Percentiles rank a stretch among this genome's conserved stretches.
Conservation (phyloP, 2,329 filamentous ascomycete species). For the Elsinoe ampelina region DNA sequence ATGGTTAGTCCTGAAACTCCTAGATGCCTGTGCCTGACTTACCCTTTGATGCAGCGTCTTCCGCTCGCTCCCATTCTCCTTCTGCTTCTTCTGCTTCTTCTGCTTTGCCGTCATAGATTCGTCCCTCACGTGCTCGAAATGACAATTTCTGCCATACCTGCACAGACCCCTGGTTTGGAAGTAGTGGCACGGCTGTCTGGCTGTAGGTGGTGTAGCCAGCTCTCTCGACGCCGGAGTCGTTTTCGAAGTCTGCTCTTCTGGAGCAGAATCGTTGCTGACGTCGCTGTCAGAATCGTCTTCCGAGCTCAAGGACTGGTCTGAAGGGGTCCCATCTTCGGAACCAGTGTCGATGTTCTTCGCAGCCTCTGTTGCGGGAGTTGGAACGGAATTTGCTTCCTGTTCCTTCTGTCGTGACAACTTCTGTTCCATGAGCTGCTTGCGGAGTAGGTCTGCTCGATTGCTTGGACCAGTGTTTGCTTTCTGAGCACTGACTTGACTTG, state of each 20-base stretch:
- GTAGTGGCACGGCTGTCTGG: slow-evolving; percentile 22
- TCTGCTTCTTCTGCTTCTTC: slow-evolving; percentile 5
- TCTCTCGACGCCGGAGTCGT: slow-evolving; percentile 4
- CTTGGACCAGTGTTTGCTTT: background rate
- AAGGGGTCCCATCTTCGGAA: slow-evolving; percentile 11
- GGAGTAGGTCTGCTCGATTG: background rate
- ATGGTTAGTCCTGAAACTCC: background rate
- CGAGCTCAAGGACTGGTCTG: slow-evolving; percentile 19
- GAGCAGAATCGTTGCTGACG: slow-evolving; percentile 27
- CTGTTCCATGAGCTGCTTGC: background rate
- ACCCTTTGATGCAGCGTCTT: slow-evolving; percentile 18
- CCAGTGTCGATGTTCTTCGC: background rate
- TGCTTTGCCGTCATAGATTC: slow-evolving; percentile 1
- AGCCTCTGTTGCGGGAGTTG: background rate
- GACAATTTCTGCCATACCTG: slow-evolving; percentile 26
- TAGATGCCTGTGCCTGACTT: background rate
- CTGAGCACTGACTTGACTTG: background rate
- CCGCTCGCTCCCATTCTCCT: slow-evolving; percentile 10
- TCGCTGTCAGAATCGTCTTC: slow-evolving; percentile 21
- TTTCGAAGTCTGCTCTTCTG: slow-evolving; percentile 33
- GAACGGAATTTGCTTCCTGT: background rate
- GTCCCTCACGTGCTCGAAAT: slow-evolving; percentile 25
- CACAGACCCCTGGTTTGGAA: slow-evolving; percentile 26
- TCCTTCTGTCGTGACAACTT: background rate
- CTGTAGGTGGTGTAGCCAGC: slow-evolving; percentile 9